Conservation (phyloP, 2,329 filamentous ascomycete genomes). For the Cladosporium oxysporum region DNA sequence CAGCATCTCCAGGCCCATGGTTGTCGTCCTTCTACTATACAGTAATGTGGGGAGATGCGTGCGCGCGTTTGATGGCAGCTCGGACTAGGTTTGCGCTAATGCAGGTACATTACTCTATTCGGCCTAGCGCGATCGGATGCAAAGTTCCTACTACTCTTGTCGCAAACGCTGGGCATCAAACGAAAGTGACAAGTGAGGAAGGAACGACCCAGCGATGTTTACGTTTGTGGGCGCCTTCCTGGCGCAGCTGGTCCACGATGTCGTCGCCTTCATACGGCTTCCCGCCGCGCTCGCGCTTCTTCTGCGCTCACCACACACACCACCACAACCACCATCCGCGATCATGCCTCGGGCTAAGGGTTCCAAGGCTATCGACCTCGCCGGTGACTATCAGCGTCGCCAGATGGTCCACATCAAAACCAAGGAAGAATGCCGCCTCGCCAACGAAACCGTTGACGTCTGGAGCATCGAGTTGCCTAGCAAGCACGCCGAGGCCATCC, state of each 20-base stretch:
- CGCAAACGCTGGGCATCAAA: conserved; percentile 10
- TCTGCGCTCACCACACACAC: conserved; percentile 24
- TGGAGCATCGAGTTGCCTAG: conserved; percentile 73
- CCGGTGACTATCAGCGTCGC: conserved; percentile 24
- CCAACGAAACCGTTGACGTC: conserved; percentile 57
- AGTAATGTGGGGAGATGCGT: background rate
- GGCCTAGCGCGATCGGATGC: background rate
- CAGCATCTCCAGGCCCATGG: conserved; percentile 22
- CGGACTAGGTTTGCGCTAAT: conserved; percentile 5
- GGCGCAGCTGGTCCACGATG: conserved; percentile 13
- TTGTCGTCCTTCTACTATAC: background rate
- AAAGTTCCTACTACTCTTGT: conserved; percentile 2
- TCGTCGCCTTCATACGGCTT: conserved; percentile 21
- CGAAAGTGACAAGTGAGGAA: conserved; percentile 20
- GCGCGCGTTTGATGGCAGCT: conserved; percentile 1
- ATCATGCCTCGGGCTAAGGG: conserved; percentile 22
- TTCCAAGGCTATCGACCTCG: conserved; percentile 14
- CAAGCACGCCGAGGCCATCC: conserved; percentile 69
- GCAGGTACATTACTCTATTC: conserved; percentile 8
- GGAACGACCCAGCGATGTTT: conserved; percentile 23
- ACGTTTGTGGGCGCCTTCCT: conserved; percentile 23
- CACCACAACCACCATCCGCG: conserved; percentile 25
- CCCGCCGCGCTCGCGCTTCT: conserved; percentile 17
- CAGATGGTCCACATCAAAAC: conserved; percentile 48
- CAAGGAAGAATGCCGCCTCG: conserved; percentile 52